Percentiles rank a stretch among this genome's conserved stretches.
phyloP scores from a whole-genome alignment of 306 rosid genomes.

The Styphnolobium japonicum region DNA sequence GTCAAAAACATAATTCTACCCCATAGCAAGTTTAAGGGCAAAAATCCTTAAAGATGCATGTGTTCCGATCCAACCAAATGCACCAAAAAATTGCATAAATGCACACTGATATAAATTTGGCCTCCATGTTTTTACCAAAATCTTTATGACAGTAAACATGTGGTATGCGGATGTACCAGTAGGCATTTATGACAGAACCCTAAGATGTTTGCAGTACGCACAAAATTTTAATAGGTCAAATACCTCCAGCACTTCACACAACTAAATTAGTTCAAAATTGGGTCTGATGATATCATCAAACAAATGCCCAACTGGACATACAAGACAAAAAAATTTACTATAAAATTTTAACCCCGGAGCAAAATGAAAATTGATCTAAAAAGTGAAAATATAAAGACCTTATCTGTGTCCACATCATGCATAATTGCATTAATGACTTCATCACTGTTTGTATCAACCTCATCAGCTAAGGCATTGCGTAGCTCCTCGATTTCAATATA shows the following conservation, averaged over 20 bases:
- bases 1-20: too few species aligned
- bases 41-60: too few species aligned
- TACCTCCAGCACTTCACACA: not conserved
- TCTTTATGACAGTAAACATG: not conserved
- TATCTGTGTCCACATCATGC: constrained; percentile 90
- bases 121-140: too few species aligned
- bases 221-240: not conserved
- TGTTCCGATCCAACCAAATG: too few species aligned
- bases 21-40: too few species aligned
- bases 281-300: not conserved
- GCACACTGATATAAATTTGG: too few species aligned
- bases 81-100: too few species aligned
- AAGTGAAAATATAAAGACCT: constrained; percentile 48
- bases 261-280: not conserved
- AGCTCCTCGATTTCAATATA: constrained; percentile 86
- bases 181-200: not conserved
- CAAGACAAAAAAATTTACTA: not conserved
- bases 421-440: constrained; percentile 79
- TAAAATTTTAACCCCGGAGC: not conserved
- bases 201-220: not conserved
- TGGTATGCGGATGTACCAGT: not conserved
- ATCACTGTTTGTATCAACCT: constrained; percentile 58
- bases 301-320: not conserved
- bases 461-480: constrained; percentile 54
- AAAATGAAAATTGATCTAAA: not conserved